Evolutionary conservation across 441 rosid genomes (phyloP), one percentile per base, ranked within the genome.

Genomic region (Adansonia gregorii): DNA sequence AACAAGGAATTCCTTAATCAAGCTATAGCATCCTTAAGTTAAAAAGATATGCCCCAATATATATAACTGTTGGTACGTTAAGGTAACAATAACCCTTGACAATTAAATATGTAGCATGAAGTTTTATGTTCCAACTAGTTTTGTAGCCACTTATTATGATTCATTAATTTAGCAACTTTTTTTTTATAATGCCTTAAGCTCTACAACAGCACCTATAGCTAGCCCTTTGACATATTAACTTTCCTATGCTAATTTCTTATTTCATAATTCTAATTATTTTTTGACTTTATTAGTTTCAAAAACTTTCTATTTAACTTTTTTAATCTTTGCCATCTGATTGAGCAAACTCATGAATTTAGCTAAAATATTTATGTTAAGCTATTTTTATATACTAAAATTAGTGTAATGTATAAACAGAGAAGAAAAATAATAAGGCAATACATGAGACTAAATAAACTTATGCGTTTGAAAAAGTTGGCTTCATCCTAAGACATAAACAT

Each of bases 171-270:
- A 51, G 99, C 81, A 46, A 95, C 91, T 88, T 95, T 96, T 82
- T 82, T 92, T 98, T 17, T 97, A 92, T 76, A 95, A 84, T 82
- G 98, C 99, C 86, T 93, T 93, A 68, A 95, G 99, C 85, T 95
- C 98, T 39, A 90, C 91, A 8, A 96, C 95, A 74, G 98, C 99
- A 27, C 98, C 98, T 49, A 96, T 92, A 75, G 98, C 99, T 78
- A 95, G 90, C 60, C 88, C 98, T 88, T 95, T 93, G 5, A 98
- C 98, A 8, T 93, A 95, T 11, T 93, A 89, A 80, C 99, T 91
- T 80, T 95, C 99, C 45, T 93, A 98, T 1, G 93, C 92, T 45
- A 92, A 85, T 82, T 90, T 93, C 78, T 86, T 82, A 81, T 93
- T 93, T 74, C 76, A 82, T 66, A 80, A 79, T 84, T 91, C 96